Percentiles rank a stretch among this genome's conserved stretches.
phyloP scores from a whole-genome alignment of 129 eudicot genomes.

The Pulicaria dysenterica region DNA sequence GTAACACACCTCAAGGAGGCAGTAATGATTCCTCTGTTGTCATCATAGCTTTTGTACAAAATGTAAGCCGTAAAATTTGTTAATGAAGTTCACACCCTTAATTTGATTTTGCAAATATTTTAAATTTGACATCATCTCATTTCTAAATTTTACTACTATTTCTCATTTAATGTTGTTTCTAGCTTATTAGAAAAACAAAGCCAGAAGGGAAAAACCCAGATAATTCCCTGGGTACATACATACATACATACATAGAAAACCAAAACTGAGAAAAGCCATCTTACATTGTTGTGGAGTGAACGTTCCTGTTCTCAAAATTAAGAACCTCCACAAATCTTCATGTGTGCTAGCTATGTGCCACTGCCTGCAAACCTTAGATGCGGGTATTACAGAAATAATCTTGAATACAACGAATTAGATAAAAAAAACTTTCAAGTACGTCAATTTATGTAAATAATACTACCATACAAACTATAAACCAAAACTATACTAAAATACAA shows the following conservation, averaged over 20 bases:
- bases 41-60: conserved; percentile 87
- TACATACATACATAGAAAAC: neutral
- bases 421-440: no score
- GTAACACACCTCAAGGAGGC: conserved; percentile 86
- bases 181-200: neutral
- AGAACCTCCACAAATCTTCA: conserved; percentile 90
- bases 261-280: conserved; percentile 16
- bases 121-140: neutral
- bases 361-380: conserved; percentile 90
- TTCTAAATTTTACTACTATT: no score
- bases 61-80: conserved; percentile 55
- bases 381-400: no score
- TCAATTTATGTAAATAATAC: no score
- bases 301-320: conserved; percentile 66
- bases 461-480: no score
- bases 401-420: no score
- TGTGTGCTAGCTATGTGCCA: conserved; percentile 94
- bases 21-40: conserved; percentile 95
- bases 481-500: no score
- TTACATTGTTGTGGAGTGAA: conserved; percentile 81
- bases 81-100: neutral
- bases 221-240: neutral
- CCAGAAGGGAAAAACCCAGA: no score
- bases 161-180: neutral
- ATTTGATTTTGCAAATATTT: neutral